Percentiles rank a stretch among this genome's conserved stretches.
phyloP scores from a whole-genome alignment of 1,284 basidiomycete species.

The Austroboletus novae-zelandiae region DNA sequence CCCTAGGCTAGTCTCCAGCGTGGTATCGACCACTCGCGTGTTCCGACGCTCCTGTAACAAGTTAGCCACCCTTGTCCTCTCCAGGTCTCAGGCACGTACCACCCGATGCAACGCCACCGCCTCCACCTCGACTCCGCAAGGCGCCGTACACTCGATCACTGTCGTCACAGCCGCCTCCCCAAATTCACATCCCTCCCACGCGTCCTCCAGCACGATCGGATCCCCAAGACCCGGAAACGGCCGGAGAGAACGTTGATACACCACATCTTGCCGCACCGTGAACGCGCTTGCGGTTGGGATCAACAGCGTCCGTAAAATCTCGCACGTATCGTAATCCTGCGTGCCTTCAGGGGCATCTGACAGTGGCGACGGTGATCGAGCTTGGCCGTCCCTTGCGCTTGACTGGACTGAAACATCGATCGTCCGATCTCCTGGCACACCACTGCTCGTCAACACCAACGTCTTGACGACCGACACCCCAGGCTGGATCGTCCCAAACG shows the following conservation, averaged over 20 bases:
- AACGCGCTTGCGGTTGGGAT: constrained; percentile 61
- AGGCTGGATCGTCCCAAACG: constrained; percentile 59
- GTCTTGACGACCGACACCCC: constrained; percentile 56
- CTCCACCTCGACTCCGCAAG: constrained; percentile 54
- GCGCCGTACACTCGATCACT: constrained; percentile 50
- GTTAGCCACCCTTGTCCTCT: background rate
- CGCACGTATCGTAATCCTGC: constrained; percentile 36
- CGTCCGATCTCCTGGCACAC: constrained; percentile 60
- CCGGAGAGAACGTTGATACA: constrained; percentile 44
- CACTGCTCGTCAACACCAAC: constrained; percentile 55
- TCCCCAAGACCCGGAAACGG: constrained; percentile 40
- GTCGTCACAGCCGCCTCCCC: constrained; percentile 57
- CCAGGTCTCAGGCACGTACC: constrained; percentile 34
- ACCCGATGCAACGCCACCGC: constrained; percentile 44
- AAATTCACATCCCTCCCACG: constrained; percentile 50
- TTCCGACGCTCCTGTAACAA: constrained; percentile 41
- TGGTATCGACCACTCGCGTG: constrained; percentile 46
- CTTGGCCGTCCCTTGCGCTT: constrained; percentile 20
- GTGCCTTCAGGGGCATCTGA: constrained; percentile 12
- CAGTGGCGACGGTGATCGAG: background rate
- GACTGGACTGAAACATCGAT: constrained; percentile 79
- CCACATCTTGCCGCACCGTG: constrained; percentile 45
- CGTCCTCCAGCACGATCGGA: constrained; percentile 52
- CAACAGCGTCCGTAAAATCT: constrained; percentile 60
- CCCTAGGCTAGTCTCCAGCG: constrained; percentile 36